Base-by-base conservation (phyloP, 2,329 filamentous ascomycete genomes). In the Penicillium sp. region DNA sequence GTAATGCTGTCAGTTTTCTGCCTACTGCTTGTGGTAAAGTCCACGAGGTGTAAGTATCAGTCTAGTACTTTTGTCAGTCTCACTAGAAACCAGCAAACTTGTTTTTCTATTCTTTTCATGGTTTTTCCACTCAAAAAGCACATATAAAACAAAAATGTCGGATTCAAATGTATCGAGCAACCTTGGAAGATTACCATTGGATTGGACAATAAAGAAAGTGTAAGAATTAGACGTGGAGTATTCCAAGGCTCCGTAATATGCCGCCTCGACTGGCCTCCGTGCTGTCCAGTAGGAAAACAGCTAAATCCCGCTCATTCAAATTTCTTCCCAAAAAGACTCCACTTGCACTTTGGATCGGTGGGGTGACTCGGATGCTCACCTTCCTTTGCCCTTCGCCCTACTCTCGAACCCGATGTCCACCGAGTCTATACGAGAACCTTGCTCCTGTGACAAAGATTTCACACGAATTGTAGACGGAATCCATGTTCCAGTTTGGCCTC, bases 351-450 rank as follows among this genome's bases (percentile, higher is more conserved):
- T 52, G 35, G 2, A 26, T 47, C 17, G 47, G 54, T 61, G 57
- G 57, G 54, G 54, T 59, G 58, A 61, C 50, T 50, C 56, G 58
- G 58, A 54, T 56, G 42, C 24, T 45, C 15, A 43, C 17, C 31
- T 61, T 54, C 58, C 57, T 51, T 24, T 33, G n/a, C n/a, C 12
- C 31, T 15, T 21, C 9, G 17, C 28, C 32, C 19, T 37, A 32
- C 34, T 15, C 28, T 42, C 43, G 12, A 32, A 26, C 54, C 57
- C 54, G 53, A 34, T 34, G 31, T 51, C 44, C 47, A 51, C 57
- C 57, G 54, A 55, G 22, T 19, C 42, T 17, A 41, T 48, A 28
- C 24, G n/a, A 21, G 17, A 24, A 39, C 8, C 1, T 29, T 12
- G 28, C 26, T 45, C 56, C 43, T 53, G 53, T 59, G 56, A 56